phyloP scores from a whole-genome alignment of 495 filamentous ascomycete genomes.

The Talaromyces wortmannii region DNA sequence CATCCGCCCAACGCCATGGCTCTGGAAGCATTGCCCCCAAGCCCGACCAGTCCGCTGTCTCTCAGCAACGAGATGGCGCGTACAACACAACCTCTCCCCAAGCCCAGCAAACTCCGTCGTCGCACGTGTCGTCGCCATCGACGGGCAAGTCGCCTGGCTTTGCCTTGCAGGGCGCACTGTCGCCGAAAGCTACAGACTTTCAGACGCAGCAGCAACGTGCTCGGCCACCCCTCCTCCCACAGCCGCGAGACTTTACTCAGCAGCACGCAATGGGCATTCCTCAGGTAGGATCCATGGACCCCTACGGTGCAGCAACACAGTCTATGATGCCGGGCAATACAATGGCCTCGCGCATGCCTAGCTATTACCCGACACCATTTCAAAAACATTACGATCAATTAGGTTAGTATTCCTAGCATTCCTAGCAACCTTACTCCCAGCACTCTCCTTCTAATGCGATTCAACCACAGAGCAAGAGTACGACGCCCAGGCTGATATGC shows the following conservation, averaged over 20 bases:
- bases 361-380: slow-evolving; percentile 81
- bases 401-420: slow-evolving; percentile 74
- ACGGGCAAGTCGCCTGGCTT: slow-evolving; percentile 65
- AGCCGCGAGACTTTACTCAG: slow-evolving; percentile 33
- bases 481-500: slow-evolving; percentile 90
- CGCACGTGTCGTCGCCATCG: slow-evolving; percentile 70
- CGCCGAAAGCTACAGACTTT: slow-evolving; percentile 61
- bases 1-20: slow-evolving; percentile 57
- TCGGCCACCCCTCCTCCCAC: slow-evolving; percentile 42
- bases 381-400: slow-evolving; percentile 95
- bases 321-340: slow-evolving; percentile 17
- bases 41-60: slow-evolving; percentile 51
- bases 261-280: slow-evolving; percentile 37
- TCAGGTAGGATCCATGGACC: slow-evolving; percentile 29
- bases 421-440: no score
- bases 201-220: slow-evolving; percentile 41
- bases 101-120: slow-evolving; percentile 74
- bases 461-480: slow-evolving; percentile 94
- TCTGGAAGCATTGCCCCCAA: slow-evolving; percentile 63
- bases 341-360: slow-evolving; percentile 28
- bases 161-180: slow-evolving; percentile 59
- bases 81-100: slow-evolving; percentile 49
- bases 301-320: slow-evolving; percentile 14
- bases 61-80: slow-evolving; percentile 43
- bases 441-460: slow-evolving; percentile 79